phyloP scores from a whole-genome alignment of 331 rosid genomes.

The Acacia pycnantha region DNA sequence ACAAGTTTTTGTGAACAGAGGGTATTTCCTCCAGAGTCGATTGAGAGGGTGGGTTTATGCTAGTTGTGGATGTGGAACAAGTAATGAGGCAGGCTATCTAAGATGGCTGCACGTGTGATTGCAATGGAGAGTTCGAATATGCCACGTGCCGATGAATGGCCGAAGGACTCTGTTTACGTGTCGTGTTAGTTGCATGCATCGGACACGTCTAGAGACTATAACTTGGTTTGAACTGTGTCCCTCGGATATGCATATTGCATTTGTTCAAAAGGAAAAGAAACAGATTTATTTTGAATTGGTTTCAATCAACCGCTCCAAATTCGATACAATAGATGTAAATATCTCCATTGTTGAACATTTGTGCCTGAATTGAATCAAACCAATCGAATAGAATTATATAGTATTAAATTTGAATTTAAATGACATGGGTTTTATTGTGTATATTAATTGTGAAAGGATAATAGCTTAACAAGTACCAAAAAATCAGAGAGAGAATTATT shows the following conservation, averaged over 20 bases:
- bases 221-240: neutral
- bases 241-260: neutral
- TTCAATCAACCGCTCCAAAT: neutral
- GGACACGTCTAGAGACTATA: slow-evolving; percentile 15
- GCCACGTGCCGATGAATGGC: slow-evolving; percentile 30
- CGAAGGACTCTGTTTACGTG: slow-evolving; percentile 17
- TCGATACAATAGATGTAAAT: neutral
- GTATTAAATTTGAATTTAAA: neutral
- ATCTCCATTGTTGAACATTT: neutral
- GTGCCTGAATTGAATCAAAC: neutral
- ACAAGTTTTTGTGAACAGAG: neutral
- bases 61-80: slow-evolving; percentile 8
- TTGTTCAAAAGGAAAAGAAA: neutral
- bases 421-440: neutral
- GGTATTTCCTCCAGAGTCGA: neutral
- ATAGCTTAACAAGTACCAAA: neutral
- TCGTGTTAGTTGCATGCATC: slow-evolving; percentile 16
- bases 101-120: neutral
- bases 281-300: neutral
- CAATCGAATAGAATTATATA: neutral
- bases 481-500: neutral
- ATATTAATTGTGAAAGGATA: neutral
- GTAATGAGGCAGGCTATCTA: neutral
- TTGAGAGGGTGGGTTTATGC: neutral
- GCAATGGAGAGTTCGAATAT: neutral